Base-by-base conservation (phyloP, 1,284 basidiomycete genomes). In the Neonothopanus nambi region DNA sequence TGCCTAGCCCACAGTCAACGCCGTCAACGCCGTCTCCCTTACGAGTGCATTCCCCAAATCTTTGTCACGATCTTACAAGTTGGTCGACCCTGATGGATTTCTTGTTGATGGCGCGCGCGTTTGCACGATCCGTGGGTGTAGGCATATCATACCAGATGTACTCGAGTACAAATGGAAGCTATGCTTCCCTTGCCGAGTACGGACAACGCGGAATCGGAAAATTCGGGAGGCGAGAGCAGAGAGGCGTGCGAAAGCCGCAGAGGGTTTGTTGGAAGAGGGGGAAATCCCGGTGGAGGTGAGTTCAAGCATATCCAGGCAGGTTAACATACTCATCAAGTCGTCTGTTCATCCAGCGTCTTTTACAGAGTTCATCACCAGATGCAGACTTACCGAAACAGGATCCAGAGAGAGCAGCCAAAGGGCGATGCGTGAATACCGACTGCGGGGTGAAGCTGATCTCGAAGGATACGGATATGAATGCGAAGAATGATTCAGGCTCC, bases 141-240 rank as follows among this genome's bases (percentile, higher is more conserved):
- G 63, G 11, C 68, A 65, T 42, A 63, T 73, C 35, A 63, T 78
- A 12, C 73, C 74, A 1, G 62, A 69, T 2, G 50, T 57, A 20
- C 51, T 57, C 3, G 67, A 70, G 48, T 76, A 76, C 57, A 59
- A 57, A 13, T 72, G 62, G 61, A 69, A 70, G 56, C 61, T 66
- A 51, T 78, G 76, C 55, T 61, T 64, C 13, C 50, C 59, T 2
- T 77, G 75, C 50, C 69, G 68, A 15, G 51, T 36, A 39, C 38
- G 37, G 20, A 39, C 37, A 40, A 52, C 46, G 18, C 59, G 58
- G 54, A 49, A 53, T 38, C 47, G 39, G 38, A 43, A 46, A 54
- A 45, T 50, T 45, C 48, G 59, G 56, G 51, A 55, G 21, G 50
- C 56, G n/a, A 59, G 55, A 36, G 18, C 47, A 12, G 36, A 39